These are phyloP conservation scores for Gigaspora rosea DNA, from an alignment of 192 early-diverging fungal genomes.

Conservation along the genomic window DNA sequence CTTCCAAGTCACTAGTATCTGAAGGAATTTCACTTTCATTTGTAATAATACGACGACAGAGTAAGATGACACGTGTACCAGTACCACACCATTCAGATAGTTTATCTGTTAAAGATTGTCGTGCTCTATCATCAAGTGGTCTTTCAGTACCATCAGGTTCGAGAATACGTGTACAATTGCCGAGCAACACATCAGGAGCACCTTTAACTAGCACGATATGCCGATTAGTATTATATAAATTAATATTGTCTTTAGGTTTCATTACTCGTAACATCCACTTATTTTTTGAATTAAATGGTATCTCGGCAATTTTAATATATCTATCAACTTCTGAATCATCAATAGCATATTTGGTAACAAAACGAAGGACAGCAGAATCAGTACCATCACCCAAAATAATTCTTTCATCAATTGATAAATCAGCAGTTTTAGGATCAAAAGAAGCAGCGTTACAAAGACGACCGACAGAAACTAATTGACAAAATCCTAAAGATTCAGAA, in stretches of 20 bases:
- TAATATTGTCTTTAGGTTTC: slow-evolving; percentile 16
- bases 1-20: slow-evolving; percentile 30
- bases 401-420: slow-evolving; percentile 59
- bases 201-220: slow-evolving; percentile 66
- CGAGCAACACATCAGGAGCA: slow-evolving; percentile 75
- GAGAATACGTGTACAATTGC: slow-evolving; percentile 43
- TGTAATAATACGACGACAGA: slow-evolving; percentile 34
- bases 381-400: slow-evolving; percentile 81
- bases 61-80: slow-evolving; percentile 60
- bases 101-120: slow-evolving; percentile 37
- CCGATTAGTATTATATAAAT: slow-evolving; percentile 37
- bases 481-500: slow-evolving; percentile 40
- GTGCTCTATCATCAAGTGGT: slow-evolving; percentile 42
- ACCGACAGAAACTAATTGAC: slow-evolving; percentile 35
- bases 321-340: not conserved
- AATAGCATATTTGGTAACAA: slow-evolving; percentile 41
- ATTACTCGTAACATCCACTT: slow-evolving; percentile 64
- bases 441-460: slow-evolving; percentile 68
- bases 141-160: slow-evolving; percentile 42
- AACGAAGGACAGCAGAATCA: slow-evolving; percentile 78
- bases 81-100: slow-evolving; percentile 57
- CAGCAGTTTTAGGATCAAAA: slow-evolving; percentile 55
- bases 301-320: slow-evolving; percentile 36
- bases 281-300: slow-evolving; percentile 78
- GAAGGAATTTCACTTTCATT: not conserved